Evolutionary conservation across 2,329 filamentous ascomycete species (phyloP).

Genomic region (Aaosphaeria pasadenensis): DNA sequence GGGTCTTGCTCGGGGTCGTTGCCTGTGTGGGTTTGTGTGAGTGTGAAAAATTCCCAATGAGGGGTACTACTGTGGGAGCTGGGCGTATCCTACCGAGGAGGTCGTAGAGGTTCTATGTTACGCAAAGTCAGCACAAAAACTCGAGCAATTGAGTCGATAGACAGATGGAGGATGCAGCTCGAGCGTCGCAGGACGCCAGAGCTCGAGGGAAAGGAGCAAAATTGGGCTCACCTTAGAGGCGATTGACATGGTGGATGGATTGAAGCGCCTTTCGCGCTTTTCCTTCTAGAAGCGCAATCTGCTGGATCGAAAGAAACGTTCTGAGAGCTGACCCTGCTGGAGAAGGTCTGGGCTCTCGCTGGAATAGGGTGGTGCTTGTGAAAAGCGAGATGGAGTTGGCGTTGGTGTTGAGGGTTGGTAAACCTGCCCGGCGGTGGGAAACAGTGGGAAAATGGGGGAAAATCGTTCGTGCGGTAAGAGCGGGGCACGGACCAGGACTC

Average conservation of each 20-base stretch:
- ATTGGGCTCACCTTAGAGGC: conserved; percentile 41
- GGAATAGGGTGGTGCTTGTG: background rate
- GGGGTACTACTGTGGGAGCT: background rate
- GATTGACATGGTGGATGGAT: conserved; percentile 38
- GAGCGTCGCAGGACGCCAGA: background rate
- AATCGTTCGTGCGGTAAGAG: conserved; percentile 1
- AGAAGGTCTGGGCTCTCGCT: conserved; percentile 39
- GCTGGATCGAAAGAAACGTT: conserved; percentile 23
- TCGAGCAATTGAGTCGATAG: background rate
- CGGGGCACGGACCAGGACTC: background rate
- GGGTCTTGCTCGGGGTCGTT: conserved; percentile 69
- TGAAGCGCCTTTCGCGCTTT: conserved; percentile 46
- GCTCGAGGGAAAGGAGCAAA: conserved; percentile 3
- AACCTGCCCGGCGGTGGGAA: background rate
- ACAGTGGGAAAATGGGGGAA: conserved; percentile 10
- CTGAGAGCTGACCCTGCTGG: conserved; percentile 39
- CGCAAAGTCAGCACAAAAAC: conserved; percentile 35
- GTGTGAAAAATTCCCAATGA: background rate
- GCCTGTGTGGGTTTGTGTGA: conserved; percentile 46
- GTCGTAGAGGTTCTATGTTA: conserved; percentile 85
- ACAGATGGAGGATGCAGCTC: background rate
- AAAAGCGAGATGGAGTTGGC: background rate
- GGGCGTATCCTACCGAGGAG: conserved; percentile 74
- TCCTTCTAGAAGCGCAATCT: conserved; percentile 43
- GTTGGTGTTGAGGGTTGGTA: no score